Conservation (phyloP, 2,329 filamentous ascomycete genomes). For the Talaromyces sp. region DNA sequence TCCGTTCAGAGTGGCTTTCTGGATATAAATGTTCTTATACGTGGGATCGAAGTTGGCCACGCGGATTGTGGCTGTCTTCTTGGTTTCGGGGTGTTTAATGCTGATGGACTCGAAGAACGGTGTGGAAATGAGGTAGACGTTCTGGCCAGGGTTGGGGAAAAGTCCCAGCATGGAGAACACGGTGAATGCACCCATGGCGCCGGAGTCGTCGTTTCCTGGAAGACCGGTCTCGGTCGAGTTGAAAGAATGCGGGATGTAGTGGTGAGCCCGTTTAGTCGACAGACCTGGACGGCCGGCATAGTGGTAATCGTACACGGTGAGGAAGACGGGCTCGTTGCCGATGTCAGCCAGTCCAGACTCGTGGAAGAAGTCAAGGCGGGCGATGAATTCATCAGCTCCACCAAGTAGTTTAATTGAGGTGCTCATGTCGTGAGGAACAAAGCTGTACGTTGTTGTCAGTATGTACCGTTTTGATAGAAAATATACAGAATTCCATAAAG, state of each 20-base stretch:
- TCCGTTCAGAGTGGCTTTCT: conserved; percentile 60
- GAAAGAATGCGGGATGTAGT: conserved; percentile 60
- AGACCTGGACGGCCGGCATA: conserved; percentile 58
- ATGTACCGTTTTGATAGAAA: conserved; percentile 27
- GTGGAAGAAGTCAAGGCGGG: conserved; percentile 61
- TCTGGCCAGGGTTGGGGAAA: conserved; percentile 62
- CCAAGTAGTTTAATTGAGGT: conserved; percentile 54
- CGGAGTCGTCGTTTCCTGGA: conserved; percentile 64
- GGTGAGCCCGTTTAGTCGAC: conserved; percentile 48
- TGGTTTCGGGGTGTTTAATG: conserved; percentile 53
- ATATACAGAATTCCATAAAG: conserved; percentile 37
- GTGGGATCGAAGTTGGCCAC: conserved; percentile 56
- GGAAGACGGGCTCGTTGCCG: conserved; percentile 58
- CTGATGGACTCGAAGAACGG: conserved; percentile 59
- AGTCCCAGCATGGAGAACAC: conserved; percentile 63
- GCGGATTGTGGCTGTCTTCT: conserved; percentile 54
- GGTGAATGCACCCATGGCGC: conserved; percentile 63
- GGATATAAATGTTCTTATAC: conserved; percentile 57
- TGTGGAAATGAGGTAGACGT: conserved; percentile 63
- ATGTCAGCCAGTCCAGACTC: conserved; percentile 60
- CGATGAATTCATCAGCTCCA: conserved; percentile 52
- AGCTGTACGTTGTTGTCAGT: conserved; percentile 42
- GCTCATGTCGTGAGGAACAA: conserved; percentile 46
- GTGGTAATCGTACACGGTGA: conserved; percentile 63
- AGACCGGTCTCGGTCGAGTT: conserved; percentile 52